A percentile compares a stretch with the other conserved stretches of the same genome.
These are phyloP conservation scores for Nannochloropsis salina DNA, from an alignment of 108 stramenopile species.

Conservation along the genomic window DNA sequence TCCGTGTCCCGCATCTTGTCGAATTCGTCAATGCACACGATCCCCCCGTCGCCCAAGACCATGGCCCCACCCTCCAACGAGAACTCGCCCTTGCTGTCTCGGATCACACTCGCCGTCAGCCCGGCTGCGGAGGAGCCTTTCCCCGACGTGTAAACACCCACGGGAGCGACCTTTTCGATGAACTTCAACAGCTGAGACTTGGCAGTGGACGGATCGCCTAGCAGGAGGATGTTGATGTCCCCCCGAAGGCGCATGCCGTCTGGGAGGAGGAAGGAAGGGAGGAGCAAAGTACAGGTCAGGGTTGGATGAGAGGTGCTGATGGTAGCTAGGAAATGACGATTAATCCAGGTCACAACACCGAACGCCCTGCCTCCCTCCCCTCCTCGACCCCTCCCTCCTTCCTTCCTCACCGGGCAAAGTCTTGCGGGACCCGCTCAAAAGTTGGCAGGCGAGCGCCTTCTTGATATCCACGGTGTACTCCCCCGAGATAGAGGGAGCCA, in stretches of 20 bases:
- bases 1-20: conserved; percentile 58
- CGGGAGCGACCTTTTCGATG: conserved; percentile 76
- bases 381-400: background rate
- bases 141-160: conserved; percentile 97
- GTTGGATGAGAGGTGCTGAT: too few relatives aligned
- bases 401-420: background rate
- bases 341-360: too few relatives aligned
- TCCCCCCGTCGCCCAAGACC: conserved; percentile 98
- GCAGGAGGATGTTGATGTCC: conserved; percentile 93
- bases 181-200: conserved; percentile 94
- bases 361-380: background rate
- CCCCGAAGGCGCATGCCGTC: conserved; percentile 92
- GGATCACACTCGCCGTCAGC: conserved; percentile 74
- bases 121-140: conserved; percentile 96
- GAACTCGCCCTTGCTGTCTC: conserved; percentile 76
- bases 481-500: conserved; percentile 90
- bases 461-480: conserved; percentile 97
- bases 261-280: conserved; percentile 57
- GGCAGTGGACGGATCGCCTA: conserved; percentile 96
- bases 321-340: too few relatives aligned
- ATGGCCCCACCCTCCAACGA: conserved; percentile 98
- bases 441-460: conserved; percentile 82
- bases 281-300: background rate
- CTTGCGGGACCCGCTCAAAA: conserved; percentile 65
- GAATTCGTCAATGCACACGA: conserved; percentile 98